Percentiles rank a stretch among this genome's conserved stretches.
Conservation (phyloP, 768 basidiomycete genomes). For the Kwoniella europaea region DNA sequence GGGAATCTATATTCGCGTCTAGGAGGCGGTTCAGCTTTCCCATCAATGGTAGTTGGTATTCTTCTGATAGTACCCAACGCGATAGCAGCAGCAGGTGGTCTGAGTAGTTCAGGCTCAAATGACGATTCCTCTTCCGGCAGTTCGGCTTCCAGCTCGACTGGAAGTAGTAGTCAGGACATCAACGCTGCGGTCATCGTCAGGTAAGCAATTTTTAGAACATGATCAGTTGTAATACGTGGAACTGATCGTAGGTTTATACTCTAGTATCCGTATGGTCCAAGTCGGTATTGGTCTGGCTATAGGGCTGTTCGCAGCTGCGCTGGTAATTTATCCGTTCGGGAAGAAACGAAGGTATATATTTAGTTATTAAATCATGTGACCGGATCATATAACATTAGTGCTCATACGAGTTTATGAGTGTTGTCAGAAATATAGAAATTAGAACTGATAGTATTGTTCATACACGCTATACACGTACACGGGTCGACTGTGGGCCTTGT, state of each 20-base stretch:
- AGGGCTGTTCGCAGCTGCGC: conserved; percentile 47
- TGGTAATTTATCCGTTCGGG: conserved; percentile 50
- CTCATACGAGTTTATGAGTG: too few relatives aligned
- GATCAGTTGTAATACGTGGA: too few relatives aligned
- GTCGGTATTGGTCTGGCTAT: conserved; percentile 50
- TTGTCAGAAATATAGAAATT: too few relatives aligned
- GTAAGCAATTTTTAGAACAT: conserved; percentile 14
- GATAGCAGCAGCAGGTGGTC: conserved; percentile 48
- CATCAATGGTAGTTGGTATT: conserved; percentile 52
- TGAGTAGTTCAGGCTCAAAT: conserved; percentile 17
- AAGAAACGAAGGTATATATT: conserved; percentile 47
- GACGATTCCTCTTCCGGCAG: conserved; percentile 14
- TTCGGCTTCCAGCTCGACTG: conserved; percentile 10
- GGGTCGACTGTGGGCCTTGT: too few relatives aligned
- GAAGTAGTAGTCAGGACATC: conserved; percentile 13
- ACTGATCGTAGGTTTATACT: too few relatives aligned
- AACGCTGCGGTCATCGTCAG: conserved; percentile 40
- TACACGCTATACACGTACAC: too few relatives aligned
- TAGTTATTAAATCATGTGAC: conserved; percentile 33
- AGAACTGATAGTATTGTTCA: too few relatives aligned
- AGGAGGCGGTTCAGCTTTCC: conserved; percentile 49
- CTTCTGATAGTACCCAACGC: conserved; percentile 46
- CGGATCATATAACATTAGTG: not conserved
- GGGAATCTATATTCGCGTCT: conserved; percentile 49
- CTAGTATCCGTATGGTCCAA: conserved; percentile 44